These are phyloP conservation scores for Clavispora santaluciae DNA, from an alignment of 805 yeast species.

Conservation along the genomic window DNA sequence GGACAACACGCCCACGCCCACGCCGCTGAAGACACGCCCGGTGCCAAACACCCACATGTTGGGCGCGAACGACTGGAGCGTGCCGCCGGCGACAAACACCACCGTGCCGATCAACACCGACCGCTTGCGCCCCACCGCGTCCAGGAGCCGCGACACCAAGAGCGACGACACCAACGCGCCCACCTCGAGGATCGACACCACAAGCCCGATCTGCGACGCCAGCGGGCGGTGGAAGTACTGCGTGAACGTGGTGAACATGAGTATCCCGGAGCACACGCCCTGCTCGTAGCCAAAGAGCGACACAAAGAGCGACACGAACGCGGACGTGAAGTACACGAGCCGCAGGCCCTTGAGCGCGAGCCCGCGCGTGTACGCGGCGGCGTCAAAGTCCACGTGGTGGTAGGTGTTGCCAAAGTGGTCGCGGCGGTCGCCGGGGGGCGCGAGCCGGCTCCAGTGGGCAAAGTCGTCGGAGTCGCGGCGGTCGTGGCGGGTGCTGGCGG, in stretches of 20 bases:
- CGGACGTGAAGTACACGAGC: conserved; percentile 41
- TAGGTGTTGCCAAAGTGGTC: conserved; percentile 35
- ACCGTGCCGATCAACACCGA: conserved; percentile 16
- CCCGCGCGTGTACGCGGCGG: conserved; percentile 26
- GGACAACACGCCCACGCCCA: conserved; percentile 83
- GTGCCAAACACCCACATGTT: conserved; percentile 54
- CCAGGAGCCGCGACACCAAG: conserved; percentile 14
- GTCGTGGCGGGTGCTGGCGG: background rate
- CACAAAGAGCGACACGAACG: conserved; percentile 40
- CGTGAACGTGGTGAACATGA: conserved; percentile 68
- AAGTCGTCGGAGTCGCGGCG: conserved; percentile 9
- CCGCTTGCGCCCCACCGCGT: conserved; percentile 16
- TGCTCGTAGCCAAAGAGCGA: conserved; percentile 38
- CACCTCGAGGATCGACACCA: conserved; percentile 16
- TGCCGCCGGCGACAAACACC: conserved; percentile 15
- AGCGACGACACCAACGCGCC: conserved; percentile 19
- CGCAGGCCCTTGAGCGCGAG: conserved; percentile 34
- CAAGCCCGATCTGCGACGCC: conserved; percentile 15
- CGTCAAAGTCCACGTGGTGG: conserved; percentile 34
- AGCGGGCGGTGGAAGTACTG: conserved; percentile 19
- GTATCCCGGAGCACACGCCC: conserved; percentile 86
- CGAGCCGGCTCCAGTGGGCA: conserved; percentile 13
- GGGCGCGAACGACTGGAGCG: conserved; percentile 34
- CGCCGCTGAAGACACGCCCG: conserved; percentile 74
- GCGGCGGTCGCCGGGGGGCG: conserved; percentile 1